Evolutionary conservation across 176 grass and related monocot genomes (phyloP).

Genomic region (Zizania latifolia): DNA sequence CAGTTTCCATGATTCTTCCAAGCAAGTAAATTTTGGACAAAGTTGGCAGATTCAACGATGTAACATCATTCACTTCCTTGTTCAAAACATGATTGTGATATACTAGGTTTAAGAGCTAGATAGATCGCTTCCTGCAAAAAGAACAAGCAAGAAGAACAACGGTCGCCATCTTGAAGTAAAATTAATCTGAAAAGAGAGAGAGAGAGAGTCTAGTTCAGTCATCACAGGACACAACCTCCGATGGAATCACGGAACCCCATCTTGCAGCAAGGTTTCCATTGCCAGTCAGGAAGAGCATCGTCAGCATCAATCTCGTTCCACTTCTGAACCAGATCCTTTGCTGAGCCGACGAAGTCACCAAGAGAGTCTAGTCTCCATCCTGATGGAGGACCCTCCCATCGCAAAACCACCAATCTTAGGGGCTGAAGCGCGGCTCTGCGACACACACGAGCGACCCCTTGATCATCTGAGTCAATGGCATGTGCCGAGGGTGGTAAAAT

Average conservation of each 20-base stretch:
- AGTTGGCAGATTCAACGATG: background rate
- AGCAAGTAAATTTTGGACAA: background rate
- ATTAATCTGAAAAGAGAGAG: background rate
- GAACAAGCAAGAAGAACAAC: background rate
- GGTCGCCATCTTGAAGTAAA: background rate
- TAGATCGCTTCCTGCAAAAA: conserved; percentile 53
- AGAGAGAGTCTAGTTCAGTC: background rate
- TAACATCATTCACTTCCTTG: no score
- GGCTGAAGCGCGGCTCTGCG: background rate
- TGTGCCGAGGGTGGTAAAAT: no score
- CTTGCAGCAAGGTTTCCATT: conserved; percentile 49
- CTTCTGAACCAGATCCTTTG: conserved; percentile 36
- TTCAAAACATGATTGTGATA: conserved; percentile 6
- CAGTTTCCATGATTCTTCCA: background rate
- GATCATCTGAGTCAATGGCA: no score
- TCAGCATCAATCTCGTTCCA: conserved; percentile 54
- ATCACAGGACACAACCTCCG: conserved; percentile 10
- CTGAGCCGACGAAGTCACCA: conserved; percentile 52
- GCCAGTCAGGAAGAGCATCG: conserved; percentile 54
- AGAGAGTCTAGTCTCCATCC: conserved; percentile 53
- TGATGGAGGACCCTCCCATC: conserved; percentile 36
- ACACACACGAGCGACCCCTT: no score
- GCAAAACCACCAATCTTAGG: conserved; percentile 1
- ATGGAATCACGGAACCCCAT: conserved; percentile 36
- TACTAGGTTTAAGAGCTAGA: conserved; percentile 54